phyloP scores from a whole-genome alignment of 2,329 filamentous ascomycete genomes.

The Curvularia sp. region DNA sequence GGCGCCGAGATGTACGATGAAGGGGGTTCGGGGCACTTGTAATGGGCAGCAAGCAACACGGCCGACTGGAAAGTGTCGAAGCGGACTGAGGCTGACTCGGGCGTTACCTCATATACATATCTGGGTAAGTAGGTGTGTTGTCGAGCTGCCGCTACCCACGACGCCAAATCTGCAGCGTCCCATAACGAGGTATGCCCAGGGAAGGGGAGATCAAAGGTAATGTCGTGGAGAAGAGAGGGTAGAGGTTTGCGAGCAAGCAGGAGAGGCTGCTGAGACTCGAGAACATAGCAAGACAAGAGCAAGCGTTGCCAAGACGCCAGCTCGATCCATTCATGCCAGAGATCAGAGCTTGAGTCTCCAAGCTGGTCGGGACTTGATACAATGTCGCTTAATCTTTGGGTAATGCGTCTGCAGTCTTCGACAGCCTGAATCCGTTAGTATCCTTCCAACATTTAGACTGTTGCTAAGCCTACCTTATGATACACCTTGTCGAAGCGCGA shows the following conservation, averaged over 20 bases:
- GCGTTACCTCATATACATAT: conserved; percentile 37
- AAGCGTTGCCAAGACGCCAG: conserved; percentile 46
- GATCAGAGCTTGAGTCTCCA: conserved; percentile 30
- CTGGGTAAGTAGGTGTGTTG: conserved; percentile 28
- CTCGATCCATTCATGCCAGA: conserved; percentile 46
- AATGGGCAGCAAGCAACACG: conserved; percentile 47
- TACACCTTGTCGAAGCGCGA: conserved; percentile 50
- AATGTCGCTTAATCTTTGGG: conserved; percentile 27
- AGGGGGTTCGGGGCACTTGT: conserved; percentile 34
- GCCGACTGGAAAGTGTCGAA: conserved; percentile 49
- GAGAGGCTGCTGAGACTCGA: conserved; percentile 51
- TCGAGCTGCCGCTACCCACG: conserved; percentile 35
- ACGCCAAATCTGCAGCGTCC: conserved; percentile 39
- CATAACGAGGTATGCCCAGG: conserved; percentile 47
- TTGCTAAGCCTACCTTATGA: conserved; percentile 33
- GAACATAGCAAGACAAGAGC: conserved; percentile 52
- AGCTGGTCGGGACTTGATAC: conserved; percentile 24
- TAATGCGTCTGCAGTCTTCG: conserved; percentile 26
- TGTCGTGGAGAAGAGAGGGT: conserved; percentile 26
- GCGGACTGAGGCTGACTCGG: conserved; percentile 14
- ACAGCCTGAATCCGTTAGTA: conserved; percentile 32
- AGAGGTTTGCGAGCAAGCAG: conserved; percentile 37
- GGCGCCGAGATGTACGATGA: conserved; percentile 22
- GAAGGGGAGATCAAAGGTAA: conserved; percentile 48
- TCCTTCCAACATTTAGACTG: background rate